phyloP scores from a whole-genome alignment of 2,329 filamentous ascomycete genomes.

The Colletotrichum paranaense region DNA sequence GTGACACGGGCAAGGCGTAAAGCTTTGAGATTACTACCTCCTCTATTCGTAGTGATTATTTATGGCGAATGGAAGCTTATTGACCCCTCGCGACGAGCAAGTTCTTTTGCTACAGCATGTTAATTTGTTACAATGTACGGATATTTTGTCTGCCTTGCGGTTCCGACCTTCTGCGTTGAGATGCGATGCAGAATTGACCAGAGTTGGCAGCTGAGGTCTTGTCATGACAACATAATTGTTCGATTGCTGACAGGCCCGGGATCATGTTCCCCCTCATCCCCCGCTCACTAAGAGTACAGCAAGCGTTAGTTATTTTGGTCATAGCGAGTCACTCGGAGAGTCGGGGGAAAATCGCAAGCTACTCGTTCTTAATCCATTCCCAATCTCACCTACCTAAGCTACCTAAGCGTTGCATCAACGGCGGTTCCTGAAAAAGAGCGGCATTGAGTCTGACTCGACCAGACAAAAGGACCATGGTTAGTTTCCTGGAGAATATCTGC shows the following conservation, averaged over 20 bases:
- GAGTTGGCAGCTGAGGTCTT: conserved; percentile 15
- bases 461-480: background rate
- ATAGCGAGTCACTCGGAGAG: background rate
- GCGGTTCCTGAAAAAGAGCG: background rate
- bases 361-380: background rate
- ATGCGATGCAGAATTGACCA: background rate
- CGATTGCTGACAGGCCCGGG: background rate
- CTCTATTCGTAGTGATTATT: conserved; percentile 5
- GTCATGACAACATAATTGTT: background rate
- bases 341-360: background rate
- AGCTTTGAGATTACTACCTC: conserved; percentile 10
- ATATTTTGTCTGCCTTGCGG: background rate
- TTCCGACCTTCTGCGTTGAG: background rate
- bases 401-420: background rate
- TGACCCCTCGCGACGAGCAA: background rate
- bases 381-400: background rate
- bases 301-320: background rate
- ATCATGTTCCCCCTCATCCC: background rate
- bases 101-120: background rate
- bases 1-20: background rate
- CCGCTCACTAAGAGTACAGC: background rate
- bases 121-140: background rate
- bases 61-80: background rate
- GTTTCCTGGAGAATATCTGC: background rate
- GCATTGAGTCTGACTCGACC: conserved; percentile 1